Evolutionary conservation across 106 monocot genomes (phyloP), one percentile per base, ranked within the genome.

Genomic region (Iris macrosiphon): DNA sequence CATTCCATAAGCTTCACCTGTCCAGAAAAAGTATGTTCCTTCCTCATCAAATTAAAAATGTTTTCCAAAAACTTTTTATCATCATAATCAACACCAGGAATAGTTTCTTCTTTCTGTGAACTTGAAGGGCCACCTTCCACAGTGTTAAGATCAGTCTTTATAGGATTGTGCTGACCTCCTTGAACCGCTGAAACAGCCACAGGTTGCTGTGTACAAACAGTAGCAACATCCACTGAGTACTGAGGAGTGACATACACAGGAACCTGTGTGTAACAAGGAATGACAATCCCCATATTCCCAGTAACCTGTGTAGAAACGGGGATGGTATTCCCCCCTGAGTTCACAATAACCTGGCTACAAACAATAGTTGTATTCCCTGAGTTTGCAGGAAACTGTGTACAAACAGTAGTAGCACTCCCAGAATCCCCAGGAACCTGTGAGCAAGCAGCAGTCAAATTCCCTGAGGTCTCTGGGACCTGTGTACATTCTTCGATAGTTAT

Each of bases 1-100:
- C 80, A 98, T 63, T 98, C 83, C 83, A 98, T 75, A 45, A 98
- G 64, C 48, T 87, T 83, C 49, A 81, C 66, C 67, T 80, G 98
- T 13, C 91, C 87, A 50, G 80, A 69, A 67, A 98, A 98, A 7
- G 79, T 91, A 26, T 69, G 61, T 61, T 91, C 98, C 67, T 90
- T 91, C 48, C 67, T 66, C 91, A 98, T 98, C 50, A 91, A 54
- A 47, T 24, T 79, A 50, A 91, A 76, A 59, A 98, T 78, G 45
- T 71, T 75, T 26, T 81, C 80, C 49, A 91, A 22, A 65, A 98
- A 83, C 18, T 70, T 84, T 50, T 87, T 83, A 53, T 98, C 91
- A 47, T 84, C 75, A 34, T 63, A 59, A 37, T 87, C 70, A 59
- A 87, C 49, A 59, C 63, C 87, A 46, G 61, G 66, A 42, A 69